These are phyloP conservation scores for Colletotrichum higginsianum DNA, from an alignment of 2,329 filamentous ascomycete species.

Conservation along the genomic window DNA sequence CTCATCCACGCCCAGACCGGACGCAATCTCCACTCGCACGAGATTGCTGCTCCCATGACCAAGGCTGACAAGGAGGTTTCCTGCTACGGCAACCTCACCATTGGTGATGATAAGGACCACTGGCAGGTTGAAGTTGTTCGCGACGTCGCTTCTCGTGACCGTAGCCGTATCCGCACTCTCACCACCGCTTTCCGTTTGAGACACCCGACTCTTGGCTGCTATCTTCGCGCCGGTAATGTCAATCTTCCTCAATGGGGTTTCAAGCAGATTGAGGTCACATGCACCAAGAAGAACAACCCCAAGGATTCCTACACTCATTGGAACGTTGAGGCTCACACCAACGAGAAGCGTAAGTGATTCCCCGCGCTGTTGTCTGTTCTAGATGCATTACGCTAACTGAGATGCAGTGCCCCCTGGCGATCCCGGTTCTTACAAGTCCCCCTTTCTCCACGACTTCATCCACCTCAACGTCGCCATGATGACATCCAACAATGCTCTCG, in stretches of 20 bases:
- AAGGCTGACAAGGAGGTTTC: slow-evolving; percentile 96
- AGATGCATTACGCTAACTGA: slow-evolving; percentile 50
- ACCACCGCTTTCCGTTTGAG: slow-evolving; percentile 93
- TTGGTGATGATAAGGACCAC: slow-evolving; percentile 98
- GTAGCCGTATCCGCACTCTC: slow-evolving; percentile 87
- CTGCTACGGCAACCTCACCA: slow-evolving; percentile 93
- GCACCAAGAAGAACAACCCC: slow-evolving; percentile 92
- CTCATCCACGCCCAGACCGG: slow-evolving; percentile 96
- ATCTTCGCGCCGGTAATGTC: slow-evolving; percentile 93
- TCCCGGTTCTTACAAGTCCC: slow-evolving; percentile 93
- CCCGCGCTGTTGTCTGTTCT: too few relatives aligned
- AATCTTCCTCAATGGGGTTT: slow-evolving; percentile 99
- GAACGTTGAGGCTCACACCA: slow-evolving; percentile 97
- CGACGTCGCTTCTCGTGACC: slow-evolving; percentile 89
- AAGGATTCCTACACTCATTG: slow-evolving; percentile 97
- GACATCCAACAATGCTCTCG: slow-evolving; percentile 98
- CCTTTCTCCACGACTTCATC: slow-evolving; percentile 97
- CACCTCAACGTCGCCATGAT: slow-evolving; percentile 99
- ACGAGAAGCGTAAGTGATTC: slow-evolving; percentile 84
- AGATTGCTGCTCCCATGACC: slow-evolving; percentile 88
- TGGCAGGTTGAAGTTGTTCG: slow-evolving; percentile 94
- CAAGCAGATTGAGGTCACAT: slow-evolving; percentile 99
- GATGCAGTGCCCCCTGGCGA: slow-evolving; percentile 85
- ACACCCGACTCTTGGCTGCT: slow-evolving; percentile 88
- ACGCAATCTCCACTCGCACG: slow-evolving; percentile 96